Conservation (phyloP, 2,329 filamentous ascomycete genomes). For the Monosporascus sp. region DNA sequence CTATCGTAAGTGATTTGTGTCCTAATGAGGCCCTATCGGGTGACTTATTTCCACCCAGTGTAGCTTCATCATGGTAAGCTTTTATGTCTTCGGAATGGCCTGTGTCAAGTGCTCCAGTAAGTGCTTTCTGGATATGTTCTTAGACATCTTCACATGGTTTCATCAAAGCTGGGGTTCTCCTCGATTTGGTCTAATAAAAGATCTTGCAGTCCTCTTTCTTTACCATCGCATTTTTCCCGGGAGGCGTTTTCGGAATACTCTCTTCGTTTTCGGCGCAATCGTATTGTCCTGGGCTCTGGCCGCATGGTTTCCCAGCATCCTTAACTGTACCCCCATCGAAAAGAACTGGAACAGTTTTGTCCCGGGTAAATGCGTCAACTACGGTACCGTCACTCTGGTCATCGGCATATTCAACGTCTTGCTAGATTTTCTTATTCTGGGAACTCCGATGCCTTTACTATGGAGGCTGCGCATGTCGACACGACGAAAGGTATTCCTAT, state of each 20-base stretch:
- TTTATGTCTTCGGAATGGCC: too few species aligned
- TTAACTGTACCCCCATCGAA: not conserved
- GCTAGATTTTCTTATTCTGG: not conserved
- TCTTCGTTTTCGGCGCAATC: not conserved
- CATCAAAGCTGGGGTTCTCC: too few species aligned
- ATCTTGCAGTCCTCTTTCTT: not conserved
- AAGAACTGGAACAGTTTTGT: not conserved
- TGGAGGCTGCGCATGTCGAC: not conserved
- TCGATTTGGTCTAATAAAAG: too few species aligned
- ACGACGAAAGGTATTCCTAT: not conserved
- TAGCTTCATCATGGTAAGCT: too few species aligned
- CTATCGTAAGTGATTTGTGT: not conserved
- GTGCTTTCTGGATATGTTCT: too few species aligned
- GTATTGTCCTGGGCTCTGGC: not conserved
- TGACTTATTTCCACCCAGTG: too few species aligned
- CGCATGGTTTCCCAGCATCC: not conserved
- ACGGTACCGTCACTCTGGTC: not conserved
- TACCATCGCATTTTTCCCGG: constrained; percentile 1
- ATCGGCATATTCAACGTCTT: not conserved
- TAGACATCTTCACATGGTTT: too few species aligned
- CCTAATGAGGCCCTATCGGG: too few species aligned
- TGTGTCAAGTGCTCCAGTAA: too few species aligned
- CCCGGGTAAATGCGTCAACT: not conserved
- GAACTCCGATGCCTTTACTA: not conserved
- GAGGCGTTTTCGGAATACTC: not conserved